phyloP scores from a whole-genome alignment of 352 stramenopile species.

The Pythium inflatum region DNA sequence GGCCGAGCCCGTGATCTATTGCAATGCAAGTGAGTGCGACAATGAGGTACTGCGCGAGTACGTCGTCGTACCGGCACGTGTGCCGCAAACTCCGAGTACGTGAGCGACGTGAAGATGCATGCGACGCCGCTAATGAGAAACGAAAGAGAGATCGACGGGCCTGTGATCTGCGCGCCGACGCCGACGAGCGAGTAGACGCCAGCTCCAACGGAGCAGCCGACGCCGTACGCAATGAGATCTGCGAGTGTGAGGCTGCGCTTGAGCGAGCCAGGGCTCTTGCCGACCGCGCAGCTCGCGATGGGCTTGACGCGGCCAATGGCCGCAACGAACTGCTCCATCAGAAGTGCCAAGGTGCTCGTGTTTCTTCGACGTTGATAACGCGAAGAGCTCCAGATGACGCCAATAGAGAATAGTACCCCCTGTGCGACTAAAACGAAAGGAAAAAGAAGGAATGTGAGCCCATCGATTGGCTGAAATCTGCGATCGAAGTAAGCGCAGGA shows the following conservation, averaged over 20 bases:
- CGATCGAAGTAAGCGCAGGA: conserved; percentile 66
- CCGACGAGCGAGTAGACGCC: conserved; percentile 93
- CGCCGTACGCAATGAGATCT: conserved; percentile 89
- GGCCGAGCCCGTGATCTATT: conserved; percentile 85
- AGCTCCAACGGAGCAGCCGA: conserved; percentile 91
- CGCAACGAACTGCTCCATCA: conserved; percentile 56
- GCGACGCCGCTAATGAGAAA: conserved; percentile 88
- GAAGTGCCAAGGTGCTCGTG: too few relatives aligned
- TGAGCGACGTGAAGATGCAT: conserved; percentile 92
- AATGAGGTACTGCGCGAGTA: too few relatives aligned
- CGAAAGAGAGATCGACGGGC: conserved; percentile 88
- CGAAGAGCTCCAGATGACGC: conserved; percentile 4
- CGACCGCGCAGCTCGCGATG: conserved; percentile 51
- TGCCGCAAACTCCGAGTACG: conserved; percentile 90
- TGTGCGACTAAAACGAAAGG: neutral
- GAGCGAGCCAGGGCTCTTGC: conserved; percentile 41
- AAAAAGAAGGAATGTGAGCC: conserved; percentile 46
- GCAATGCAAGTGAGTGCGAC: too few relatives aligned
- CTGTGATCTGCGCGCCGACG: conserved; percentile 82
- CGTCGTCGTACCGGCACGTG: conserved; percentile 69
- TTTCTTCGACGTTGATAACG: too few relatives aligned
- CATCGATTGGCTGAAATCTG: conserved; percentile 89
- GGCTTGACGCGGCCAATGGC: conserved; percentile 74
- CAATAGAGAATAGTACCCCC: neutral
- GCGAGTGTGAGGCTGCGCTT: conserved; percentile 71